Conservation (phyloP, 768 basidiomycete genomes). For the Pleurotus salmoneostramineus region DNA sequence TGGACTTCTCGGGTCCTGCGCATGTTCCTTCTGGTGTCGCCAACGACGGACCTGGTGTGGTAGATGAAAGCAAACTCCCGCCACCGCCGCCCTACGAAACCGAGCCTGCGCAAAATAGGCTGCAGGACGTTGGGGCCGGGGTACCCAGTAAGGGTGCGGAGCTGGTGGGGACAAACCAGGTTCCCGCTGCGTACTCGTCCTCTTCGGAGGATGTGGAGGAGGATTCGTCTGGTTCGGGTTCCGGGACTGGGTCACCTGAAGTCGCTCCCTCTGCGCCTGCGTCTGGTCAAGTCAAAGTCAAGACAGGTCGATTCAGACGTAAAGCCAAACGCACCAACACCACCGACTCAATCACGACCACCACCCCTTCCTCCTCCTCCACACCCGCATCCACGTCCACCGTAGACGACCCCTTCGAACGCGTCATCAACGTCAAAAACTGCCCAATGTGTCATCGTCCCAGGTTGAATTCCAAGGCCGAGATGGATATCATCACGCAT, state of each 20-base stretch:
- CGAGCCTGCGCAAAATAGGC: conserved; percentile 44
- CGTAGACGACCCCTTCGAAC: conserved; percentile 49
- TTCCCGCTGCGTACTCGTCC: conserved; percentile 29
- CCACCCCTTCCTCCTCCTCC: neutral
- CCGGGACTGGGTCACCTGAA: neutral
- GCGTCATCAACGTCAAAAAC: conserved; percentile 92
- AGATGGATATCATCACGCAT: conserved; percentile 94
- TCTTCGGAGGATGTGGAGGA: conserved; percentile 36
- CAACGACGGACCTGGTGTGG: neutral
- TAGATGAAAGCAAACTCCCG: conserved; percentile 8
- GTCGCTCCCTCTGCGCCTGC: neutral
- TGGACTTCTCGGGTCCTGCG: conserved; percentile 61
- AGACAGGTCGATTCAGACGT: conserved; percentile 18
- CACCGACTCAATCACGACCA: neutral
- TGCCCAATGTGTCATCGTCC: conserved; percentile 94
- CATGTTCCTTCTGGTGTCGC: conserved; percentile 15
- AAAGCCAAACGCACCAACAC: conserved; percentile 12
- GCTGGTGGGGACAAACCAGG: conserved; percentile 22
- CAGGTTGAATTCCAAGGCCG: conserved; percentile 78
- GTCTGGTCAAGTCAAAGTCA: conserved; percentile 6
- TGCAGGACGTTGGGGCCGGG: conserved; percentile 26
- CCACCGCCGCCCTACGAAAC: conserved; percentile 27
- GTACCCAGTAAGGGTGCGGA: conserved; percentile 12
- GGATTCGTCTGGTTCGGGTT: conserved; percentile 24
- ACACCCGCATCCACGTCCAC: neutral